Conservation (phyloP, 2,329 filamentous ascomycete genomes). For the Huntiella abstrusa region DNA sequence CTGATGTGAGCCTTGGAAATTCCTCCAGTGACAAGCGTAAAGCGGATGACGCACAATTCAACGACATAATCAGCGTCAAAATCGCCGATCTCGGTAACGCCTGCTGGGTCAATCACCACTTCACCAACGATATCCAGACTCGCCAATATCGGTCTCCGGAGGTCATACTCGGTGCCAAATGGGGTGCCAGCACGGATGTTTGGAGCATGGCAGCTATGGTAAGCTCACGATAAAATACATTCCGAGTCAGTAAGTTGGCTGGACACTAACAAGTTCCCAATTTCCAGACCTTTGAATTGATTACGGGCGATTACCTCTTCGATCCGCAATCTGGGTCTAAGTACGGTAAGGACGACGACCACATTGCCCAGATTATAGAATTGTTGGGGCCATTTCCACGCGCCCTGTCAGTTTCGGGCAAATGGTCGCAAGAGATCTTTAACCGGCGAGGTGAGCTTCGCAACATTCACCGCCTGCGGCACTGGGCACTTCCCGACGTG, state of each 20-base stretch:
- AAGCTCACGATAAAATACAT: conserved; percentile 19
- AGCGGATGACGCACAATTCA: conserved; percentile 34
- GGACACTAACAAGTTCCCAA: background rate
- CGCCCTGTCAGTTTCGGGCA: conserved; percentile 74
- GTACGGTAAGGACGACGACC: conserved; percentile 98
- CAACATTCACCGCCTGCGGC: conserved; percentile 88
- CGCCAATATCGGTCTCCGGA: conserved; percentile 93
- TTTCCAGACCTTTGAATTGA: conserved; percentile 75
- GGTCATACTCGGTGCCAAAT: conserved; percentile 90
- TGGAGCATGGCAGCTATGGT: conserved; percentile 99
- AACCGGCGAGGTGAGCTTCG: conserved; percentile 92
- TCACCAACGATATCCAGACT: conserved; percentile 98
- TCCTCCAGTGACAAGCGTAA: conserved; percentile 42
- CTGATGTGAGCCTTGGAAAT: conserved; percentile 83
- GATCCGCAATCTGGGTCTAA: conserved; percentile 97
- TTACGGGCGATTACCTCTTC: conserved; percentile 96
- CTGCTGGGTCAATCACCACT: conserved; percentile 97
- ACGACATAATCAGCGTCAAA: conserved; percentile 87
- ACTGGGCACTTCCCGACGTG: conserved; percentile 90
- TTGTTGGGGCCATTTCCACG: conserved; percentile 86
- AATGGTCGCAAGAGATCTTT: conserved; percentile 98
- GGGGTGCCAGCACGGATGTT: conserved; percentile 97
- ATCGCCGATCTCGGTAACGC: conserved; percentile 97
- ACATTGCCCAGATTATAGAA: conserved; percentile 98
- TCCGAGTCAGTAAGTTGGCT: background rate